Evolutionary conservation across 257 asterid genomes (phyloP).

Genomic region (Mitragyna speciosa): DNA sequence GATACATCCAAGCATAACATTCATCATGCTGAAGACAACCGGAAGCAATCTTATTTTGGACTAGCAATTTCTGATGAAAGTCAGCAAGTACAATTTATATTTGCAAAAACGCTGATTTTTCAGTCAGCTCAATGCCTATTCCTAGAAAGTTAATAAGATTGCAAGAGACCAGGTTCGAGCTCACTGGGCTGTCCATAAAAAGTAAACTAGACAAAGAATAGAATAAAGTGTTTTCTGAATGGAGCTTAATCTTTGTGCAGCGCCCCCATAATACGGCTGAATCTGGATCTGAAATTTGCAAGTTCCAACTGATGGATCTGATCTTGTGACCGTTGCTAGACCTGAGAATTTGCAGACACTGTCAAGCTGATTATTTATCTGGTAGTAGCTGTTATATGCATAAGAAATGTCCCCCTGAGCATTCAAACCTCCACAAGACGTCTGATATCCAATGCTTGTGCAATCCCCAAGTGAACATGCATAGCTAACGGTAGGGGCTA

Average conservation of each 20-base stretch:
- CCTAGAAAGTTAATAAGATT: conserved; percentile 18
- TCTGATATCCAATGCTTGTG: conserved; percentile 65
- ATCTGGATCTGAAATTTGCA: conserved; percentile 65
- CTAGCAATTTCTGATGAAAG: conserved; percentile 1
- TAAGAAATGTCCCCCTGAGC: conserved; percentile 55
- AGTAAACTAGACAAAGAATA: conserved; percentile 30
- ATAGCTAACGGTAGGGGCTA: conserved; percentile 61
- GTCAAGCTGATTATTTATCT: conserved; percentile 59
- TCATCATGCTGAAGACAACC: neutral
- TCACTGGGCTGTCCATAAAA: conserved; percentile 47
- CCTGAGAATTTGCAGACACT: conserved; percentile 66
- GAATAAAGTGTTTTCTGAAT: conserved; percentile 23
- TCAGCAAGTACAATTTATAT: neutral
- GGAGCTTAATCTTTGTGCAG: conserved; percentile 22
- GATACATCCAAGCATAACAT: neutral
- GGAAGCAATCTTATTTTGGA: neutral
- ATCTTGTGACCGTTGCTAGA: conserved; percentile 58
- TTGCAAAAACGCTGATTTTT: conserved; percentile 6
- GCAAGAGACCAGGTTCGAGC: conserved; percentile 7
- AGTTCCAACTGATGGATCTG: conserved; percentile 60
- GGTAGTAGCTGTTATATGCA: conserved; percentile 82
- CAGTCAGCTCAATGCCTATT: conserved; percentile 1
- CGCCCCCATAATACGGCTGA: conserved; percentile 52
- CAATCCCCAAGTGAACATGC: conserved; percentile 76
- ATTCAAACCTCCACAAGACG: conserved; percentile 66